Evolutionary conservation across 176 grass and related monocot genomes (phyloP).

Genomic region (Carex pumila): DNA sequence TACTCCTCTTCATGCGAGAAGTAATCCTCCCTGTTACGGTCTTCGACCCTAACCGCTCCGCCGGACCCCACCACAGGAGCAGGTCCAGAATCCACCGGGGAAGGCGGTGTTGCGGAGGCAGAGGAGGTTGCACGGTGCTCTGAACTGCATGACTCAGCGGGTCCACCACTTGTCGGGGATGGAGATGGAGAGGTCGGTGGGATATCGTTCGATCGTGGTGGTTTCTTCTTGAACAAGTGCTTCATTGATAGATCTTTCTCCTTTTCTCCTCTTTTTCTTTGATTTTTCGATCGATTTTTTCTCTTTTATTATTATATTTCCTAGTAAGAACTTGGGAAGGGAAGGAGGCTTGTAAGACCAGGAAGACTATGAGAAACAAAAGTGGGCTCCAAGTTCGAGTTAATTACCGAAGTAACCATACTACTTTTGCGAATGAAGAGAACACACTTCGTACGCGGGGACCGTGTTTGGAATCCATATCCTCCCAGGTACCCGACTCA

Average conservation of each 20-base stretch:
- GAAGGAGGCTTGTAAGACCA: neutral
- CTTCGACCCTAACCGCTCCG: neutral
- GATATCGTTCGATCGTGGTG: conserved; percentile 81
- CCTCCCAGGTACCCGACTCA: too few species aligned
- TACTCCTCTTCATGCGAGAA: conserved; percentile 90
- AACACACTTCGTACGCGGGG: neutral
- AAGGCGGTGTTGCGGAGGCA: neutral
- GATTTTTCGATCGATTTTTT: conserved; percentile 19
- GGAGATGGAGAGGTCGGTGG: conserved; percentile 38
- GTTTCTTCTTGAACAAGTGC: conserved; percentile 93
- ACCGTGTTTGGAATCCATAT: neutral
- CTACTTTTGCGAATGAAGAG: neutral
- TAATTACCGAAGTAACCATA: conserved; percentile 61
- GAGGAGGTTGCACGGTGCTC: conserved; percentile 31
- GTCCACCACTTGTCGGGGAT: conserved; percentile 2
- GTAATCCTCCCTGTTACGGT: conserved; percentile 53
- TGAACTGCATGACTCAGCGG: conserved; percentile 14
- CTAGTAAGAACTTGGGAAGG: neutral
- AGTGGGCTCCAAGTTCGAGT: conserved; percentile 19
- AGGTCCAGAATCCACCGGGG: conserved; percentile 23
- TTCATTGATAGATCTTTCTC: conserved; percentile 52
- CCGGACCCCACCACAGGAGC: neutral
- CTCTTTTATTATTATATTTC: neutral
- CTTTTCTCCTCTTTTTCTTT: neutral
- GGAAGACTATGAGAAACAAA: neutral